Conservation (phyloP, 306 rosid genomes). For the Pterocarpus santalinus region DNA sequence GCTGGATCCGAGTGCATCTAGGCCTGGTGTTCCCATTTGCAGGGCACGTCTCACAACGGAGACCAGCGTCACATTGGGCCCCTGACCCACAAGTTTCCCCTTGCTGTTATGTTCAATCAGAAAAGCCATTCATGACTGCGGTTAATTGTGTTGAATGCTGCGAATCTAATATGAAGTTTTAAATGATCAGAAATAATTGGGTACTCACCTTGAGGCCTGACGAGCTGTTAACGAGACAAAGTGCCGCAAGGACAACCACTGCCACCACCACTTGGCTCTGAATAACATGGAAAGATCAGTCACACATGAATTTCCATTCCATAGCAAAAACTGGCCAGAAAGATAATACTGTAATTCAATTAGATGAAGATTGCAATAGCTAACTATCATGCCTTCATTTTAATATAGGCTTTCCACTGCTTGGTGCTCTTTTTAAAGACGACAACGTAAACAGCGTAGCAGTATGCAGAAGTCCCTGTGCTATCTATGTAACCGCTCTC, state of each 20-base stretch:
- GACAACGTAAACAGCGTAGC: not conserved
- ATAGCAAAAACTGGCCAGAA: not conserved
- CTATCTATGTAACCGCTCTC: not conserved
- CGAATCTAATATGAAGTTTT: not conserved
- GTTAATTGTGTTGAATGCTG: not conserved
- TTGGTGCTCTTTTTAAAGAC: conserved; percentile 1
- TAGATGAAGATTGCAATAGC: not conserved
- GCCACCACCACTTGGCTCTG: conserved; percentile 9
- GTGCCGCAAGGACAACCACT: conserved; percentile 49
- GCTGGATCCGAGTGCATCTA: conserved; percentile 75
- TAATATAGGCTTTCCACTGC: not conserved
- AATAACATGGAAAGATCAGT: not conserved
- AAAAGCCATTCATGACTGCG: not conserved
- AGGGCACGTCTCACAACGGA: conserved; percentile 63
- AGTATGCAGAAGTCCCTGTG: not conserved
- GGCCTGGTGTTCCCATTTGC: conserved; percentile 80
- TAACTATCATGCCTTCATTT: conserved; percentile 48
- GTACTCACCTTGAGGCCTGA: conserved; percentile 60
- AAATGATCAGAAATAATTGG: not conserved
- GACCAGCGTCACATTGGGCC: conserved; percentile 64
- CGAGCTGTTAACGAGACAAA: conserved; percentile 53
- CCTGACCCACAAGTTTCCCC: conserved; percentile 78
- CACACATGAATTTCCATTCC: not conserved
- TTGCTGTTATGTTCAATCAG: conserved; percentile 45
- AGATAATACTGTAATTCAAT: not conserved